Base-by-base conservation (phyloP, 768 basidiomycete genomes). In the Lentinula boryana region DNA sequence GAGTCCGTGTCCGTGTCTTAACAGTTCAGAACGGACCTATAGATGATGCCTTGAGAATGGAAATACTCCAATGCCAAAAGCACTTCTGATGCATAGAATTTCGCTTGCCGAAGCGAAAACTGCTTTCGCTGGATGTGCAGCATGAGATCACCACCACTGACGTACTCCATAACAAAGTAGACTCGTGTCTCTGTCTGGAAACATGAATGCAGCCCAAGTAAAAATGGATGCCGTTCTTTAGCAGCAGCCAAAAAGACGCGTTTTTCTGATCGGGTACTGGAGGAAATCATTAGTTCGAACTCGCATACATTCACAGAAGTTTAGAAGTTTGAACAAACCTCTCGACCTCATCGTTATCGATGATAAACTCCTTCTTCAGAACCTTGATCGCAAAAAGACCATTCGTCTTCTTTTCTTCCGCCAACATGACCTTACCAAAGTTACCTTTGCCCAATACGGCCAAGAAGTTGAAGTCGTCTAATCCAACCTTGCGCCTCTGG, bases 91-190 rank as follows among this genome's bases (percentile, higher is more conserved):
- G 97, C 97, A 71, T 99, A 99, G 73, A 97, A 98, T 74, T 98
- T 98, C 59, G 97, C 97, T 82, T 98, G 95, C 43, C 95, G 89
- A 16, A 98, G 85, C 49, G 96, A 98, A 75, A 99, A 99, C 68
- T 99, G 97, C 75, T 96, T 95, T 71, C 96, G 87, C 72, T 99
- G 97, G 68, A 99, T 98, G 74, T 99, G 97, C 65, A 98, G 80
- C 97, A 99, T 98, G 62, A 99, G 83, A 78, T 99, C 97, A 66
- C 97, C 97, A 62, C 97, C 97, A 68, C 93, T 95, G 63, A 99
- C 91, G 75, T 98, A 99, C 76, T 98, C 97, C 97, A 99, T 98
- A 67, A 98, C 97, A 71, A 99, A 98, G 79, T 99, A 99, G 56
- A 99, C 89, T 21, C 97, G 89, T 4, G 97, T 98, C 74, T 98